Base-by-base conservation (phyloP, 768 basidiomycete species). In the Cystobasidium onofrii region DNA sequence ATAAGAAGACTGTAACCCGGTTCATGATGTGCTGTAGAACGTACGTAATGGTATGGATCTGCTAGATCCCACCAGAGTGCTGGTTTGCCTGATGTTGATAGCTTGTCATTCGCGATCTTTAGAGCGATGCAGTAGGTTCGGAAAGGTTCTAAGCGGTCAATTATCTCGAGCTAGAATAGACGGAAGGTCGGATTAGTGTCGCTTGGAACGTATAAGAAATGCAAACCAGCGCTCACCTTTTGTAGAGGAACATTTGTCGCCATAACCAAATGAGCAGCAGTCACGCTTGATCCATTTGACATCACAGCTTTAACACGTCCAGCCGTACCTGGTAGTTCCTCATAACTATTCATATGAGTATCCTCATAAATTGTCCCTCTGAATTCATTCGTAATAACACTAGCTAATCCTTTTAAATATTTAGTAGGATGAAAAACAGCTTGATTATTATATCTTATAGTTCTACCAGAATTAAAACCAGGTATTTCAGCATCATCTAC, bases 41-140 rank as follows among this genome's bases (percentile, higher is more conserved):
- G 54, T 6, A 57, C 54, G 18, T 57, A 57, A 33, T 57, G 54
- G 18, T 57, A 57, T 6, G 54, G 54, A 57, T 57, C 18, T 4
- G 54, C 54, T 25, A 57, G 23, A 57, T 57, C 54, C 54, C 54
- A 57, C 54, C 54, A 57, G 6, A 57, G 23, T 12, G 54, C 54
- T 12, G 54, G 54, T 18, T 57, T 57, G 25, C 54, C 54, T 25
- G 54, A 57, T 6, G 54, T 33, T 6, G 54, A 57, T 12, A 57
- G 54, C 54, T 57, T 57, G 54, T 57, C 54, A 33, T 57, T 57
- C 18, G 54, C 25, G 7, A 57, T 57, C 54, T 57, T 57, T 18
- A 57, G 6, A 6, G 54, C 54, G 54, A 57, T 57, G 18, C 25
- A 25, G 31, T 57, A 57, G 4, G 54, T 57, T 25, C 54, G 54